Conservation (phyloP, 805 yeast species). For the Yamadazyma philogaea region DNA sequence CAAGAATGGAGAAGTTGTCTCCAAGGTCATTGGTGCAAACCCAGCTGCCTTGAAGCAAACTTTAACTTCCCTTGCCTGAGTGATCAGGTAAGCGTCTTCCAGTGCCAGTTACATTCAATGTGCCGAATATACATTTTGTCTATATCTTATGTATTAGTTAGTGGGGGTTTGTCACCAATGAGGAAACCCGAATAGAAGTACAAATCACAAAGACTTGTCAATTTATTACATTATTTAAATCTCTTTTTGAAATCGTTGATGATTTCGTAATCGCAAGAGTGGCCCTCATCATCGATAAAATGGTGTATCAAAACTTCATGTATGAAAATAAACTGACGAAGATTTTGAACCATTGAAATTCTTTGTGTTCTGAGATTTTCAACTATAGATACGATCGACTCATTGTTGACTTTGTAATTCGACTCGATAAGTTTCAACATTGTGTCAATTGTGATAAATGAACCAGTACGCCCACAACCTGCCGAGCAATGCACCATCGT, state of each 20-base stretch:
- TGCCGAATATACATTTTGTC: too few relatives aligned
- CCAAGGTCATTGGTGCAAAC: conserved; percentile 86
- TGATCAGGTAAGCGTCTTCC: background rate
- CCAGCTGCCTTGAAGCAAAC: conserved; percentile 77
- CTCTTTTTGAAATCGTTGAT: conserved; percentile 7
- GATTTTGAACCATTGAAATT: conserved; percentile 57
- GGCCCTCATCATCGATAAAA: conserved; percentile 6
- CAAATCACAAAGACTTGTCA: too few relatives aligned
- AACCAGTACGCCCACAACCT: conserved; percentile 96
- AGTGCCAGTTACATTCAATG: too few relatives aligned
- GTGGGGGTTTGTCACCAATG: too few relatives aligned
- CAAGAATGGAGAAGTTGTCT: conserved; percentile 78
- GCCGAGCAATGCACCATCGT: conserved; percentile 89
- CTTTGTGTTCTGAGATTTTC: conserved; percentile 49
- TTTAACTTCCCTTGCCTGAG: conserved; percentile 50
- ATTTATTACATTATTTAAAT: background rate
- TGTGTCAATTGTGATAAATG: conserved; percentile 44
- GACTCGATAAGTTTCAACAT: conserved; percentile 18
- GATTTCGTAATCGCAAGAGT: background rate
- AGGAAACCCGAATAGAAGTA: background rate
- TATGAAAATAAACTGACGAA: conserved; percentile 51
- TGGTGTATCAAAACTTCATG: conserved; percentile 38
- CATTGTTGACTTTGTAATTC: conserved; percentile 18
- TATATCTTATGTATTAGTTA: too few relatives aligned
- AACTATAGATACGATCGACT: conserved; percentile 47